phyloP scores from a whole-genome alignment of 163 green algal genomes.

The Chlorella variabilis region DNA sequence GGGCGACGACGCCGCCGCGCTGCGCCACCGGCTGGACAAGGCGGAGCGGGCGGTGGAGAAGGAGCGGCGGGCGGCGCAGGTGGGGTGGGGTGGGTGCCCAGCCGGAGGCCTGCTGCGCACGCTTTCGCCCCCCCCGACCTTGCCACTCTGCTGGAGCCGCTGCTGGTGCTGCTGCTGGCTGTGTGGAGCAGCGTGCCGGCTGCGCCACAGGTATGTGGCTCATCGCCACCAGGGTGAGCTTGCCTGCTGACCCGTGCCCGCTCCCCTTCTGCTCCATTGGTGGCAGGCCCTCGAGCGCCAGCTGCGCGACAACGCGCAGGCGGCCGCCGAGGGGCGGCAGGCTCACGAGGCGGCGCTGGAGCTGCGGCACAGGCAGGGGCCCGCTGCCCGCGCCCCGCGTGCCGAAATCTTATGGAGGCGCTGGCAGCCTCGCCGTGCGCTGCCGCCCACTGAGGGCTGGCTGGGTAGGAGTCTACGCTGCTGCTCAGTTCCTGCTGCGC shows the following conservation, averaged over 20 bases:
- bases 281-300: slow-evolving; percentile 40
- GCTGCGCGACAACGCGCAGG: slow-evolving; percentile 31
- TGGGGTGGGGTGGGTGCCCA: too few relatives aligned
- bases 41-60: slow-evolving; percentile 52
- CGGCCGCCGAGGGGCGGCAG: background rate
- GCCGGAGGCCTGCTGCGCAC: too few relatives aligned
- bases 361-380: slow-evolving; percentile 2
- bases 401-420: too few relatives aligned
- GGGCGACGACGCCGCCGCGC: slow-evolving; percentile 7
- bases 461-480: background rate
- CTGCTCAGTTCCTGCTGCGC: background rate
- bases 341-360: background rate
- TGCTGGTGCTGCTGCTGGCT: too few relatives aligned
- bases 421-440: background rate
- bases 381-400: too few relatives aligned
- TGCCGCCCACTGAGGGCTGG: background rate
- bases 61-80: slow-evolving; percentile 40
- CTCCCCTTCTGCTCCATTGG: too few relatives aligned
- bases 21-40: slow-evolving; percentile 48
- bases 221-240: too few relatives aligned
- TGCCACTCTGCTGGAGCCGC: too few relatives aligned
- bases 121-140: background rate
- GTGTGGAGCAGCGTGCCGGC: too few relatives aligned
- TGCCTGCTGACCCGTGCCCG: too few relatives aligned
- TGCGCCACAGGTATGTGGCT: too few relatives aligned